Evolutionary conservation across 176 grass and related monocot genomes (phyloP).

Genomic region (Oryza officinalis): DNA sequence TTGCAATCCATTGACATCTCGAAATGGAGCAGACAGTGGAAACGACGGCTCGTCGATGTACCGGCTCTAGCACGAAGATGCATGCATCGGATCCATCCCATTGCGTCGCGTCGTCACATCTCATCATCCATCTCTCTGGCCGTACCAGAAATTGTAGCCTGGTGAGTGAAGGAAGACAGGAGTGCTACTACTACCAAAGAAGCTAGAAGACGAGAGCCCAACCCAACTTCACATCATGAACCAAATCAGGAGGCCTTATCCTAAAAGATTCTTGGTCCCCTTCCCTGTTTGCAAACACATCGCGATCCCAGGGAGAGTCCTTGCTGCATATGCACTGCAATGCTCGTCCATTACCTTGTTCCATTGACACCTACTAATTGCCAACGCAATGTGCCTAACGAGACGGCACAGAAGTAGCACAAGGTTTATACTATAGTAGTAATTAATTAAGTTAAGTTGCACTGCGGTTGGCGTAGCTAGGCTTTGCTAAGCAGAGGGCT

Average conservation of each 20-base stretch:
- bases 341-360: neutral
- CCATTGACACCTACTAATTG: neutral
- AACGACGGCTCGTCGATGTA: neutral
- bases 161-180: slow-evolving; percentile 1
- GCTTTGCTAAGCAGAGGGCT: neutral
- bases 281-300: slow-evolving; percentile 24
- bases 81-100: neutral
- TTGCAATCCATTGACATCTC: neutral
- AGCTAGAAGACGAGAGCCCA: slow-evolving; percentile 6
- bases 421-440: too few relatives aligned
- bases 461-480: too few relatives aligned
- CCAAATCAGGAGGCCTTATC: slow-evolving; percentile 58
- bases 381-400: slow-evolving; percentile 33
- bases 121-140: neutral
- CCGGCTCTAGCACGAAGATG: neutral
- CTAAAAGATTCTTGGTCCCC: slow-evolving; percentile 51
- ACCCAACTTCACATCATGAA: slow-evolving; percentile 41
- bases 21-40: neutral
- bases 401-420: neutral
- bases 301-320: slow-evolving; percentile 1
- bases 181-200: neutral
- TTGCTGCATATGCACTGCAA: neutral
- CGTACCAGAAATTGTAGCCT: neutral
- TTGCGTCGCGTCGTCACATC: slow-evolving; percentile 24
- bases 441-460: too few relatives aligned